Base-by-base conservation (phyloP, 2,329 filamentous ascomycete genomes). In the Colletotrichum orbiculare region DNA sequence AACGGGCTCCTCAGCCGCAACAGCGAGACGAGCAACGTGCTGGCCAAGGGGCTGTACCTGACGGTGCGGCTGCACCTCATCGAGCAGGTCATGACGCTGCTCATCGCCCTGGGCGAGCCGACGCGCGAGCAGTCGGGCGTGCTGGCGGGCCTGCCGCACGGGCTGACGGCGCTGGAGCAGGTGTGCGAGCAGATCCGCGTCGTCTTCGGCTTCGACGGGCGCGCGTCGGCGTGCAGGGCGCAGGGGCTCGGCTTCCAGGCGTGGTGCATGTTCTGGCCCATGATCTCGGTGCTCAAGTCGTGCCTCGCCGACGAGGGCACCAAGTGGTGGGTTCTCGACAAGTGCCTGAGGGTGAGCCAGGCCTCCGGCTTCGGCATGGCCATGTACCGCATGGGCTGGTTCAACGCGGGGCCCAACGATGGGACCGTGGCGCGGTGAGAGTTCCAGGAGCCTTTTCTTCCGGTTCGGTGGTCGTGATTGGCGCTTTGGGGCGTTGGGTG, bases 11-110 rank as follows among this genome's bases (percentile, higher is more conserved):
- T 65, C 8, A 53, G 56, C 59, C 49, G 66, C 34, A 60, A 67
- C 17, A 70, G 54, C 10, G 48, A 71, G 59, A 61, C 68, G 54
- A 68, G 56, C 64, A 69, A 69, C 52, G 64, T 71, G 12, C 37
- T 58, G 6, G 39, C 52, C 8, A 61, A 52, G 46, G 50, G 57
- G 0, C 34, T 65, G 9, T 65, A 65, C 15, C 62, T 65, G 4
- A 65, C 62, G 4, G 52, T 65, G 7, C 25, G 52, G 13, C 37
- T 65, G 3, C 52, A 65, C 15, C 8, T 65, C 12, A 38, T 65
- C 12, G 62, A 62, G 52, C 42, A 43, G 34, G 37, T 65, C 7
- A 25, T 65, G 2, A 25, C 35, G n/a, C 41, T 65, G 34, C 53
- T 54, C 7, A 65, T 65, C 17, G 62, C 52, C 4, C 50, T 56